Evolutionary conservation across 441 rosid genomes (phyloP), one percentile per base, ranked within the genome.

Genomic region (Corymbia calophylla): DNA sequence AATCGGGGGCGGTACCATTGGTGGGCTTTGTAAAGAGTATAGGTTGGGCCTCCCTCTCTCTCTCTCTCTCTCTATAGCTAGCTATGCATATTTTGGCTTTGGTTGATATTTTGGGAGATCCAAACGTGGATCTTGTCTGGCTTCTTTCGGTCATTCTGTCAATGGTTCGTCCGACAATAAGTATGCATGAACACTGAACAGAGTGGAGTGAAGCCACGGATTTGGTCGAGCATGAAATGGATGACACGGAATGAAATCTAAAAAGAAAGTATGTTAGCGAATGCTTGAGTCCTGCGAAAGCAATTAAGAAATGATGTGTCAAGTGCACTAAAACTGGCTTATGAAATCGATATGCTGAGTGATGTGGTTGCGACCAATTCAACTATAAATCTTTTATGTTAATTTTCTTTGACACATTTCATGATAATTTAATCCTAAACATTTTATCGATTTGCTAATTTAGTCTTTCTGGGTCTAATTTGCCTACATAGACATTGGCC

Each of bases 361-460:
- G 35, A 64, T 64, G 35, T 0, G 10, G 0, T 64, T 19, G 35
- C 10, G 0, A 64, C 2, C 3, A 27, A 29, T 62, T 62, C 0
- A 29, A 0, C 13, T 5, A 39, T 39, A 39, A 39, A 39, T 6
- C 44, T 39, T 39, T 39, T 39, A 4, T 39, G 44, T 39, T 39
- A 39, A 39, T 5, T 0, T 39, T 39, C 44, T 39, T 39, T 39
- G 44, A 39, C 44, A 39, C 44, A 39, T 39, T 39, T 39, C 44
- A 39, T 39, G 44, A 39, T 7, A 64, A 64, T 64, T 62, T 0
- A 62, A 8, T 0, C 16, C 0, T 64, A 64, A 64, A n/a, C 0
- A 0, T 7, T 64, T 31, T 31, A 1, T n/a, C 0, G 21, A 0
- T n/a, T 16, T 2, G 35, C 0, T 11, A 7, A 66, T 66, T 31